Evolutionary conservation across 495 filamentous ascomycete species (phyloP), one percentile per base, ranked within the genome.

Genomic region (Aspergillus panamensis): DNA sequence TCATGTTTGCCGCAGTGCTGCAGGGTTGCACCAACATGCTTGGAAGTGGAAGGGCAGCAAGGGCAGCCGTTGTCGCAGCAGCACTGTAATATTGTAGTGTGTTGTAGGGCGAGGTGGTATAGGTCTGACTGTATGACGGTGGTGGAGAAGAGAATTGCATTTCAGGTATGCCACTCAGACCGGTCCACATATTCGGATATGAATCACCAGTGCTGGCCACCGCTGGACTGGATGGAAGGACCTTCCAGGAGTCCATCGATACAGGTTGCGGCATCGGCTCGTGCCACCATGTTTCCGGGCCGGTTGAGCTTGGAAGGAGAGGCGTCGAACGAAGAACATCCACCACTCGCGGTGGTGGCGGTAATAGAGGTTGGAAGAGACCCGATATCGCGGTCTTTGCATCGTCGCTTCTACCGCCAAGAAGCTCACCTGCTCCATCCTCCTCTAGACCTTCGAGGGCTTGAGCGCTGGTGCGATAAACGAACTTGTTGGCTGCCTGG

Each of bases 381-480:
- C 79, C 83, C 81, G 89, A 83, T 74, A 99, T 88, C 66, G 83
- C 86, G 65, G 80, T 82, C 80, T 96, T 96, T 68, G 96, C 93
- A 58, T 97, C 93, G 66, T 96, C 91, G 70, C 91, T 92, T 73
- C 90, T 87, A 52, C 94, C 93, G 62, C 87, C 87, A 42, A 97
- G 83, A 53, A 99, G 78, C 75, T 99, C 94, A 53, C 94, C 94
- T 44, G 89, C 91, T 55, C 94, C 94, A 69, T 97, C 95, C 74
- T 99, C 94, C 79, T 99, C 94, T 55, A 97, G 75, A 48, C 94
- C 94, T 74, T 99, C 94, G 55, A 99, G 80, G 37, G 93, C 94
- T 62, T 89, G 86, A 59, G 88, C 91, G 62, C 89, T 84, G 30
- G 94, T 92, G 63, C 92, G 85, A 77, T 90, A 99, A 65, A 99